Base-by-base conservation (phyloP, 441 rosid genomes). In the Euphorbia celastroides region DNA sequence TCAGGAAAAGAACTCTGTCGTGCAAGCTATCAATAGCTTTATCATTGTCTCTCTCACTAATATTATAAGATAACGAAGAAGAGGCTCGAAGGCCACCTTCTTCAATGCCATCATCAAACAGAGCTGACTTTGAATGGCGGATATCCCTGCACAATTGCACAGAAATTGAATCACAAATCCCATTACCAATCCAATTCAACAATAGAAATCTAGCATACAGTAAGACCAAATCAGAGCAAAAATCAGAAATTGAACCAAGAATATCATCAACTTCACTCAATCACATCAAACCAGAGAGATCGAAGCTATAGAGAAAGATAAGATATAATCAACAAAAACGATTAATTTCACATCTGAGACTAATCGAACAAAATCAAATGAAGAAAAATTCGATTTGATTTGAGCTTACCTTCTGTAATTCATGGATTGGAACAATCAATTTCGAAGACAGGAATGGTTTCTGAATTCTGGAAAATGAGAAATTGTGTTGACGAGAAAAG, bases 51-150 rank as follows among this genome's bases (percentile, higher is more conserved):
- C 71, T 88, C 72, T 90, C 96, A 63, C 44, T 79, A 54, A 73
- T 73, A 65, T 81, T 87, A 42, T 68, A 70, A 60, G 90, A 75
- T 75, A 74, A 78, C 11, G 92, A 83, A 54, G 89, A 74, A 25
- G 93, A 79, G 55, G 86, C 77, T 64, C 80, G 77, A 42, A 89
- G 85, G 59, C 86, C 88, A 60, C 96, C 96, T 81, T 88, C 98
- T 75, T 89, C 98, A 57, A 89, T 86, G 52, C 86, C 85, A 60
- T 88, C 87, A 63, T 86, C 93, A 58, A 88, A 86, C 9, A 88
- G 84, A 67, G 90, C 75, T 14, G 87, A 63, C 79, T 80, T 85
- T 16, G 91, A 81, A 62, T 58, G 69, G 62, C 93, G 91, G 62
- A 79, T 71, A 69, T 92, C 98, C 85, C 96, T 92, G 65, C 67